These are phyloP conservation scores for Aspergillus sp. DNA, from an alignment of 2,329 filamentous ascomycete species.

Conservation along the genomic window DNA sequence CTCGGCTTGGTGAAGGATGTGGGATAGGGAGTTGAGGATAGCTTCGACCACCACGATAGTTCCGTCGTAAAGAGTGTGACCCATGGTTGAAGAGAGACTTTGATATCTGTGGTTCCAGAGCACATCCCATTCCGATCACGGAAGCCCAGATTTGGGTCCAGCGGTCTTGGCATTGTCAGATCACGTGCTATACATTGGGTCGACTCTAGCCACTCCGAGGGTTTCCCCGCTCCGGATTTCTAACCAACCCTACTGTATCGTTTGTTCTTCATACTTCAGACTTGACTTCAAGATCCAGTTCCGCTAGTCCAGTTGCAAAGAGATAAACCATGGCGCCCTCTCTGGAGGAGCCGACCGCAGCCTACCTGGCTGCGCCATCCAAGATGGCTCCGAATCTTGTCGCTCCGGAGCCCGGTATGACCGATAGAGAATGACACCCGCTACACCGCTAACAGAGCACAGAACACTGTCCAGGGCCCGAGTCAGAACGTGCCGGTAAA, in stretches of 20 bases:
- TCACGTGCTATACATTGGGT: no score
- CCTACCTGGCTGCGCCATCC: conserved; percentile 65
- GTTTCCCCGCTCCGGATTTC: no score
- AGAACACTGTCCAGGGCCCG: conserved; percentile 84
- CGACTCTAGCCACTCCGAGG: no score
- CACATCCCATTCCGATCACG: no score
- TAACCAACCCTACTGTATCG: no score
- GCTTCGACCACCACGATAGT: conserved; percentile 13
- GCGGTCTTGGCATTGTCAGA: no score
- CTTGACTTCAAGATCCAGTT: no score
- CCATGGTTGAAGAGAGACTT: no score
- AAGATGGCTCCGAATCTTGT: conserved; percentile 76
- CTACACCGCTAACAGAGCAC: conserved; percentile 3
- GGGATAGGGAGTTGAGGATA: conserved; percentile 17
- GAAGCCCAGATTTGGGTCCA: no score
- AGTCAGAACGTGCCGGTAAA: conserved; percentile 47
- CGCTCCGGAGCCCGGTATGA: conserved; percentile 70
- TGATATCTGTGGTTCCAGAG: no score
- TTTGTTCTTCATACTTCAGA: no score
- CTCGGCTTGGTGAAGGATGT: conserved; percentile 20
- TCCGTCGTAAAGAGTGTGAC: conserved; percentile 18
- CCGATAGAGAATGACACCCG: conserved; percentile 1
- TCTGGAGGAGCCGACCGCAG: conserved; percentile 62
- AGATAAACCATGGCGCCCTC: conserved; percentile 63
- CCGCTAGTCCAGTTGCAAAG: conserved; percentile 1